A percentile compares a stretch with the other conserved stretches of the same genome.
Conservation (phyloP, 2,329 filamentous ascomycete species). For the Thyridium curvatum region DNA sequence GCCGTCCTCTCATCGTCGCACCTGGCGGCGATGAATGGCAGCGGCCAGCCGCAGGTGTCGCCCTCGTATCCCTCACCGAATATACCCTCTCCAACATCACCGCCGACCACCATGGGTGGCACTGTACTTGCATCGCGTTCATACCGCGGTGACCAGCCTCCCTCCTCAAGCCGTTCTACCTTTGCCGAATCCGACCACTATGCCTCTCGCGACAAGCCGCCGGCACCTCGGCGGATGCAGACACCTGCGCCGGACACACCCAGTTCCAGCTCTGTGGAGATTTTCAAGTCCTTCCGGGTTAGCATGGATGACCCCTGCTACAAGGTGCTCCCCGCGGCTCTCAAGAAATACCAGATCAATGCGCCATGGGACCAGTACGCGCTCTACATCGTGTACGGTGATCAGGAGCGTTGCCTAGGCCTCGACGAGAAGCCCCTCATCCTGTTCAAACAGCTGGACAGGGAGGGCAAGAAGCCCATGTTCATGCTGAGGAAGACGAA, state of each 20-base stretch:
- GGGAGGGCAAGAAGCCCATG: constrained; percentile 97
- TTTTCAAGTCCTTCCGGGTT: constrained; percentile 98
- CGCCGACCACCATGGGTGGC: constrained; percentile 45
- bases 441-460: constrained; percentile 93
- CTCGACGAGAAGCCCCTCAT: constrained; percentile 92
- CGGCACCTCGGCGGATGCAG: constrained; percentile 50
- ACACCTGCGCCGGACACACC: constrained; percentile 58
- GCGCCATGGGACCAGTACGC: constrained; percentile 97
- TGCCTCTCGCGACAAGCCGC: constrained; percentile 27
- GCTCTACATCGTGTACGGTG: constrained; percentile 97
- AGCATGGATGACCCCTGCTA: constrained; percentile 97
- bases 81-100: constrained; percentile 64
- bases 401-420: constrained; percentile 89
- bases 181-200: constrained; percentile 46
- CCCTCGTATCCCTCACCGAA: constrained; percentile 58
- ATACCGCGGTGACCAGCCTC: constrained; percentile 51
- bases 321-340: constrained; percentile 89
- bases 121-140: constrained; percentile 53
- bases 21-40: constrained; percentile 63
- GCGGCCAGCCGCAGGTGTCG: constrained; percentile 42
- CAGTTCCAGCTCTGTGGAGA: constrained; percentile 66
- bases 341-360: constrained; percentile 98
- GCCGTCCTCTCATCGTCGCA: constrained; percentile 64
- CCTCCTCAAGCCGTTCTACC: constrained; percentile 47
- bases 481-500: constrained; percentile 84